These are phyloP conservation scores for Solanum pimpinellifolium DNA, from an alignment of 257 asterid genomes.

Conservation along the genomic window DNA sequence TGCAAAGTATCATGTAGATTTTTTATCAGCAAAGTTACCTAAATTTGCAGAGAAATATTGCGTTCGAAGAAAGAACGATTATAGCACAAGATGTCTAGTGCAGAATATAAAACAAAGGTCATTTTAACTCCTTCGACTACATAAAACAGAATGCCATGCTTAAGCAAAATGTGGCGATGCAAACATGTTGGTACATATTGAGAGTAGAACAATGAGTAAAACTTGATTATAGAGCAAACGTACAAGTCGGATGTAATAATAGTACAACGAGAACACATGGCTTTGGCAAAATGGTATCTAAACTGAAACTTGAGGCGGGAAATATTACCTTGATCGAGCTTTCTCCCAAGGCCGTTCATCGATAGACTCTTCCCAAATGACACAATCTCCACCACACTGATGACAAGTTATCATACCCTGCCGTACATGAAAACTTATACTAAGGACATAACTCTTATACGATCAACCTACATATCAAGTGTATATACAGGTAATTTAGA, in stretches of 20 bases:
- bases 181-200: background rate
- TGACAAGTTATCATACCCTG: constrained; percentile 71
- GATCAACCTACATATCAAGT: background rate
- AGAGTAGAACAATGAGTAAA: background rate
- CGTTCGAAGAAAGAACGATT: background rate
- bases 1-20: constrained; percentile 8
- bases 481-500: background rate
- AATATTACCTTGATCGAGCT: constrained; percentile 62
- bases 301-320: background rate
- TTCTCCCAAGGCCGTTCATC: constrained; percentile 96
- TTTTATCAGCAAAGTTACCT: background rate
- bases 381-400: constrained; percentile 88
- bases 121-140: background rate
- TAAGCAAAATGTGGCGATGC: background rate
- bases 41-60: background rate
- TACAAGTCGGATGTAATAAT: background rate
- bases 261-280: background rate
- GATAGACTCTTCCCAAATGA: constrained; percentile 91
- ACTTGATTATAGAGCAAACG: background rate
- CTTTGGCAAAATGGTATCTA: background rate
- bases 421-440: background rate
- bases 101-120: background rate
- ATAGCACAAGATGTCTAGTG: background rate
- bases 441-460: background rate
- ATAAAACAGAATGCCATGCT: background rate